Evolutionary conservation across 2,329 filamentous ascomycete genomes (phyloP).

Genomic region (Pyricularia grisea): DNA sequence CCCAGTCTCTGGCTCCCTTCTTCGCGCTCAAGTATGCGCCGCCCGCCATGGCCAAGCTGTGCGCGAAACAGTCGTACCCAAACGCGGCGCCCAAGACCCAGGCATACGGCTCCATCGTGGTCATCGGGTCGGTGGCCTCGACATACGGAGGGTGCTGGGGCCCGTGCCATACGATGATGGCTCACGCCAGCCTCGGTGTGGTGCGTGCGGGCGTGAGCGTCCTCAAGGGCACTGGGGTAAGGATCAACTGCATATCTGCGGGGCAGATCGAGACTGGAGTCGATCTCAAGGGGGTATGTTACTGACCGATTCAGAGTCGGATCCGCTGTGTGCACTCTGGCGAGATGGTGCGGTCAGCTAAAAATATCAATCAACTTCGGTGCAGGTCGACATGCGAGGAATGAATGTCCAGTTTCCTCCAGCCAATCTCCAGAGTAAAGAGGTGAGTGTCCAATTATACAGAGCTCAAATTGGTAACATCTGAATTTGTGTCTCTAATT

Average conservation of each 20-base stretch:
- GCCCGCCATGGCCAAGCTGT: conserved; percentile 52
- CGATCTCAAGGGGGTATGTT: conserved; percentile 30
- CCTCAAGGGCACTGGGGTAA: conserved; percentile 47
- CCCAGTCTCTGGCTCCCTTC: conserved; percentile 52
- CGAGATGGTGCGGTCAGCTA: not conserved
- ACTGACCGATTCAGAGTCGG: not conserved
- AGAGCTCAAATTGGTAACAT: not conserved
- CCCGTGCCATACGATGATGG: conserved; percentile 50
- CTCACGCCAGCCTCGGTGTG: conserved; percentile 51
- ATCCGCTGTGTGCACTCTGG: not conserved
- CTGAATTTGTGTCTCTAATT: not conserved
- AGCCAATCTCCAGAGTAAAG: conserved; percentile 37
- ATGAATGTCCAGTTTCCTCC: conserved; percentile 46
- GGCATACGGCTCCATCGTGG: conserved; percentile 52
- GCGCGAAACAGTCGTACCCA: conserved; percentile 42
- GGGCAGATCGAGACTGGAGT: conserved; percentile 30
- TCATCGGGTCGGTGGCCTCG: conserved; percentile 48
- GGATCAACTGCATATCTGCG: conserved; percentile 43
- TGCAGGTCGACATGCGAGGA: conserved; percentile 36
- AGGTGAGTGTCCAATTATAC: conserved; percentile 17
- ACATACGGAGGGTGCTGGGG: conserved; percentile 51
- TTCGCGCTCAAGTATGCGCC: conserved; percentile 57
- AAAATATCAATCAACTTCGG: not conserved
- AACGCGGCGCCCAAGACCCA: conserved; percentile 52
- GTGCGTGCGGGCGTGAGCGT: conserved; percentile 48